Percentiles rank a stretch among this genome's conserved stretches.
These are phyloP conservation scores for Aspergillus baeticus DNA, from an alignment of 495 filamentous ascomycete species.

Conservation along the genomic window DNA sequence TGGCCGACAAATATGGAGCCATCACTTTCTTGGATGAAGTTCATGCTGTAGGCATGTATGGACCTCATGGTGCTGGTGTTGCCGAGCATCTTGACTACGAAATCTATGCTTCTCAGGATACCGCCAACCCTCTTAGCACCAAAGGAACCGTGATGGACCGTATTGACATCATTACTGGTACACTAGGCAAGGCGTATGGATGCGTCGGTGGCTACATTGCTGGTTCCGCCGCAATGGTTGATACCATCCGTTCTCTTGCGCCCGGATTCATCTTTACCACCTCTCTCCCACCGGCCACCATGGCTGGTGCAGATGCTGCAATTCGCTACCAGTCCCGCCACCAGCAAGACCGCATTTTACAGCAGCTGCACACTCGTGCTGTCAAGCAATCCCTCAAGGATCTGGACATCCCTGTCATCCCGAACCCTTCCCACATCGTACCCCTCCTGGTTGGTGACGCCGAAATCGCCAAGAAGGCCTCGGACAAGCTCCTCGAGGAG, in stretches of 20 bases:
- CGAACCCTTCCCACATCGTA: conserved; percentile 95
- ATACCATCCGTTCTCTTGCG: conserved; percentile 92
- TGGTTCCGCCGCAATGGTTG: conserved; percentile 81
- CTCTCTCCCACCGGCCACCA: conserved; percentile 89
- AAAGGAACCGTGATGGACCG: conserved; percentile 91
- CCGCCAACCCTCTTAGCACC: conserved; percentile 58
- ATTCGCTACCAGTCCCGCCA: conserved; percentile 88
- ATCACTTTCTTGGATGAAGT: conserved; percentile 98
- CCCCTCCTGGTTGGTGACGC: conserved; percentile 93
- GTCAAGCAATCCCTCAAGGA: conserved; percentile 78
- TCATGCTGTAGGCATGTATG: conserved; percentile 98
- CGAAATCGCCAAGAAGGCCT: conserved; percentile 86
- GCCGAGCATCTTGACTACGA: conserved; percentile 97
- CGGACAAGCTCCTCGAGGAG: conserved; percentile 81
- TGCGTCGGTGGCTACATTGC: conserved; percentile 98
- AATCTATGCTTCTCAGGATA: conserved; percentile 49
- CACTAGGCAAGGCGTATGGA: conserved; percentile 95
- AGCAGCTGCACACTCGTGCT: conserved; percentile 92
- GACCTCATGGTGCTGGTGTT: conserved; percentile 92
- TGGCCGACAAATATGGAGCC: conserved; percentile 96
- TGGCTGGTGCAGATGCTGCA: conserved; percentile 89
- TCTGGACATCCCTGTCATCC: conserved; percentile 92
- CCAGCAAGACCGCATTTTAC: conserved; percentile 79
- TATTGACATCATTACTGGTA: conserved; percentile 95
- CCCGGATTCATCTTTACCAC: conserved; percentile 99